These are phyloP conservation scores for Hymenoscyphus scutula DNA, from an alignment of 2,329 filamentous ascomycete genomes.

Conservation along the genomic window DNA sequence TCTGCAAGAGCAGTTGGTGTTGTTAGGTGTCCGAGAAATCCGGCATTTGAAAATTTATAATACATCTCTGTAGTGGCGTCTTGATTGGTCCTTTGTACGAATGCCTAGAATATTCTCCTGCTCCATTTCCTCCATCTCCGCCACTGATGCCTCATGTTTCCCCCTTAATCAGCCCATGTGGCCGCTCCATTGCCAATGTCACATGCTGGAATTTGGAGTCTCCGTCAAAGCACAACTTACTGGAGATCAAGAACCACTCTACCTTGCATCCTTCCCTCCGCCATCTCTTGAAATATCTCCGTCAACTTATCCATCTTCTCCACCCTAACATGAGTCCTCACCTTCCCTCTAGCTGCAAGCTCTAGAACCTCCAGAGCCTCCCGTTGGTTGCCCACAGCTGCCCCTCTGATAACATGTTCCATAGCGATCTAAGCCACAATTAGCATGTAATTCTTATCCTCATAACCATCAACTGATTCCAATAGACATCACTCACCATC, in stretches of 20 bases:
- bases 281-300: constrained; percentile 46
- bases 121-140: background rate
- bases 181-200: background rate
- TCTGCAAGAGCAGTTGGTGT: constrained; percentile 1
- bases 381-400: constrained; percentile 48
- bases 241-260: constrained; percentile 47
- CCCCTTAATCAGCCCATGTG: background rate
- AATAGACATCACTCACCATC: constrained; percentile 28
- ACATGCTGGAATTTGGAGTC: background rate
- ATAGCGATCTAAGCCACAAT: constrained; percentile 34
- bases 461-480: no score
- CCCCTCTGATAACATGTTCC: constrained; percentile 48
- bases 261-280: constrained; percentile 43
- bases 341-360: constrained; percentile 46
- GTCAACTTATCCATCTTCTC: constrained; percentile 48
- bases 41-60: background rate
- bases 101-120: background rate
- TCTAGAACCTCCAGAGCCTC: constrained; percentile 50
- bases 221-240: constrained; percentile 9
- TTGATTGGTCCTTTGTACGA: background rate
- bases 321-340: constrained; percentile 44
- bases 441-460: background rate
- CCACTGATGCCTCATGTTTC: background rate
- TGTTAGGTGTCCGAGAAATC: background rate
- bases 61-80: background rate